phyloP scores from a whole-genome alignment of 2,329 filamentous ascomycete genomes.

The Amylocarpus encephaloides region DNA sequence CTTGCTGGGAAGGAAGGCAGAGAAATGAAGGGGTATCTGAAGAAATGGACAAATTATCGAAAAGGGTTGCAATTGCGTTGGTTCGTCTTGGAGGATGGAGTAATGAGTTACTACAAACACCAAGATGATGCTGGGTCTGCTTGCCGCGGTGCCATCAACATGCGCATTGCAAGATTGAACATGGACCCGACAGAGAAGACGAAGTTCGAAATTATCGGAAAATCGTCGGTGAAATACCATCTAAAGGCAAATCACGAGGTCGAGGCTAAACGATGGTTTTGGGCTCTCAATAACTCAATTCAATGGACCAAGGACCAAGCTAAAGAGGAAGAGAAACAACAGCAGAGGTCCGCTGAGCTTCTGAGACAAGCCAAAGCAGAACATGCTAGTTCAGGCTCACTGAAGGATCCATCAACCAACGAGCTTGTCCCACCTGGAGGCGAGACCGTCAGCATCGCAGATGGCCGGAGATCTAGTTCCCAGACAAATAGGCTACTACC shows the following conservation, averaged over 20 bases:
- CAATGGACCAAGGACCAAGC: constrained; percentile 98
- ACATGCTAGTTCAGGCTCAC: constrained; percentile 43
- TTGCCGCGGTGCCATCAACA: constrained; percentile 96
- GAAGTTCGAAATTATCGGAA: constrained; percentile 94
- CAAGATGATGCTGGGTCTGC: constrained; percentile 95
- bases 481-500: constrained; percentile 28
- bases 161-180: constrained; percentile 88
- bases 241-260: constrained; percentile 97
- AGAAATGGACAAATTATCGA: constrained; percentile 99
- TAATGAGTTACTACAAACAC: constrained; percentile 98
- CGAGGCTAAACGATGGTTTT: constrained; percentile 98
- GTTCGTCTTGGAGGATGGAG: constrained; percentile 97
- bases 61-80: constrained; percentile 94
- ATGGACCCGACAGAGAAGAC: constrained; percentile 98
- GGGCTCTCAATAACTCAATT: constrained; percentile 97
- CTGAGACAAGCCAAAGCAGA: constrained; percentile 76
- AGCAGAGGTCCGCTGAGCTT: constrained; percentile 66
- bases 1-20: constrained; percentile 77
- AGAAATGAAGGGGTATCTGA: constrained; percentile 97
- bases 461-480: constrained; percentile 42
- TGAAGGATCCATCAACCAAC: constrained; percentile 16
- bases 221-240: constrained; percentile 97
- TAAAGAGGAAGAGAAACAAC: constrained; percentile 77
- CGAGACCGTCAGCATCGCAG: constrained; percentile 22
- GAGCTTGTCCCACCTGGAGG: constrained; percentile 14